These are phyloP conservation scores for Daldinia sp. DNA, from an alignment of 2,329 filamentous ascomycete species.

Conservation along the genomic window DNA sequence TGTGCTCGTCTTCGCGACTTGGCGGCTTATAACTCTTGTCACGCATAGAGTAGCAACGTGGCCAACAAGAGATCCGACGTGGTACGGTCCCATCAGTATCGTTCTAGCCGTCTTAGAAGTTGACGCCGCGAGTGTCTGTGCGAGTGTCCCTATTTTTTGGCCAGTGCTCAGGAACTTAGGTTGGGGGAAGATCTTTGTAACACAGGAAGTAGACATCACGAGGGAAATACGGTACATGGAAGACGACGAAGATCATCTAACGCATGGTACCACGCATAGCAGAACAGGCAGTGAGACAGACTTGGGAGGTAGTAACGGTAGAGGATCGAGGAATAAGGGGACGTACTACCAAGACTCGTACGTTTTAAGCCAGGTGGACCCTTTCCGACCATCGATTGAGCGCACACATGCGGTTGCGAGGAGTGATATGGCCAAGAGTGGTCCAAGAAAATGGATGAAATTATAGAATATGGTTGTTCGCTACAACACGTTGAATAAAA, in stretches of 20 bases:
- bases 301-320: conserved; percentile 21
- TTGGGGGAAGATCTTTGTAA: conserved; percentile 49
- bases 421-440: conserved; percentile 31
- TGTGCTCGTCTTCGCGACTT: conserved; percentile 50
- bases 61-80: conserved; percentile 53
- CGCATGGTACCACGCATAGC: conserved; percentile 33
- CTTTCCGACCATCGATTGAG: conserved; percentile 35
- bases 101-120: conserved; percentile 47
- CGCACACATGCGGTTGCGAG: conserved; percentile 34
- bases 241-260: conserved; percentile 44
- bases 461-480: conserved; percentile 31
- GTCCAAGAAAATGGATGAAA: conserved; percentile 42
- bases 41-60: conserved; percentile 49
- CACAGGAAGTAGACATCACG: conserved; percentile 47
- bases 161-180: conserved; percentile 43
- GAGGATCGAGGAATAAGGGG: conserved; percentile 28
- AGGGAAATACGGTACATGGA: conserved; percentile 45
- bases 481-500: conserved; percentile 7
- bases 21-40: conserved; percentile 50
- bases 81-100: conserved; percentile 51
- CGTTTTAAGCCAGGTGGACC: conserved; percentile 42
- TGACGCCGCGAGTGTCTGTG: conserved; percentile 47
- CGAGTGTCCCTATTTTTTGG: conserved; percentile 50
- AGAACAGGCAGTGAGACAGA: conserved; percentile 44
- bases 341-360: conserved; percentile 43